Conservation (phyloP, 352 stramenopile species). For the Aphanomyces invadans region DNA sequence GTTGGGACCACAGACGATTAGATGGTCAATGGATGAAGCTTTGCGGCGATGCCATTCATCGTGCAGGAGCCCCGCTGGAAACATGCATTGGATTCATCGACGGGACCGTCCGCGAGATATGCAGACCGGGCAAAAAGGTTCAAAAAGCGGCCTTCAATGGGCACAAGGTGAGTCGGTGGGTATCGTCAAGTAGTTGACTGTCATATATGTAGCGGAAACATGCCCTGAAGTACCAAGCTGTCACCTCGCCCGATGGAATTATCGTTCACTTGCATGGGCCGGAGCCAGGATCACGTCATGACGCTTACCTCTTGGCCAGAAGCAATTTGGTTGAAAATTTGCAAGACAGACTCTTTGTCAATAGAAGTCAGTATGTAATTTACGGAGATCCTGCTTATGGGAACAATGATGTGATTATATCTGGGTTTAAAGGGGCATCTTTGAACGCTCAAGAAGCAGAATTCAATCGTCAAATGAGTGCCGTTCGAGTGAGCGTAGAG, state of each 20-base stretch:
- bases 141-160: neutral
- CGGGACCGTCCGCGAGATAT: too few species aligned
- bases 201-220: neutral
- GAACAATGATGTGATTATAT: neutral
- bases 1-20: neutral
- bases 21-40: neutral
- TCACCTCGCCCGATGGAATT: neutral
- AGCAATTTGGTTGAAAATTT: neutral
- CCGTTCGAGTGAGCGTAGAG: neutral
- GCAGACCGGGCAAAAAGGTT: neutral
- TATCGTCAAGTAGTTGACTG: neutral
- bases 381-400: neutral
- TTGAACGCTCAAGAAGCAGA: neutral
- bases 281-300: neutral
- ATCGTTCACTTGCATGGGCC: neutral
- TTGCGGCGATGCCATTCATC: neutral
- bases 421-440: neutral
- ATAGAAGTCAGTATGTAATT: neutral
- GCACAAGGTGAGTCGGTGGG: neutral
- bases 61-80: too few species aligned
- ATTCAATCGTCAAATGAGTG: slow-evolving; percentile 17
- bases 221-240: slow-evolving; percentile 1
- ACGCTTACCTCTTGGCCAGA: neutral
- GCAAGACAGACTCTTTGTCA: neutral
- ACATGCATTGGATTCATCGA: too few species aligned